phyloP scores from a whole-genome alignment of 2,329 filamentous ascomycete species.

The Cercospora sp. region DNA sequence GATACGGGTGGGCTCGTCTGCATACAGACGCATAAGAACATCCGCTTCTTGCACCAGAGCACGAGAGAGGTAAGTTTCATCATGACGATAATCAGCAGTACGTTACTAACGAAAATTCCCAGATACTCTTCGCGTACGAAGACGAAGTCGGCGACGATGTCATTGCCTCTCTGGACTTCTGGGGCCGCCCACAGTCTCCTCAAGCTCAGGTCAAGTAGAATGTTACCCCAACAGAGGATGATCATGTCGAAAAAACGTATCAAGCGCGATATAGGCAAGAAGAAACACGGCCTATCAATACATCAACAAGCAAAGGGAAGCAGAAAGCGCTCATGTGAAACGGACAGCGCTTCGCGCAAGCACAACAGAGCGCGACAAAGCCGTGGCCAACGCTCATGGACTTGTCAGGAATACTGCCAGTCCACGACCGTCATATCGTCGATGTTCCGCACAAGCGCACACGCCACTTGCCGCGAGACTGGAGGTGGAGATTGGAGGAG shows the following conservation, averaged over 20 bases:
- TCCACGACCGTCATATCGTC: background rate
- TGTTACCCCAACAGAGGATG: background rate
- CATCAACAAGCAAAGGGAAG: background rate
- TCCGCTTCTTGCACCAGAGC: constrained; percentile 90
- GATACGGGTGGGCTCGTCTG: constrained; percentile 89
- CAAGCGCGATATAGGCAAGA: background rate
- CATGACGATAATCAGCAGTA: background rate
- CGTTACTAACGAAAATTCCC: constrained; percentile 10
- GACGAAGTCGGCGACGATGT: constrained; percentile 92
- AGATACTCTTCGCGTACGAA: constrained; percentile 98
- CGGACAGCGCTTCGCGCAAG: background rate
- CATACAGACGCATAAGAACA: constrained; percentile 94
- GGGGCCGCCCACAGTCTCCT: constrained; percentile 53
- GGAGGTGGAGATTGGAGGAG: background rate
- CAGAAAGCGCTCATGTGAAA: background rate
- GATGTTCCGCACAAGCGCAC: background rate
- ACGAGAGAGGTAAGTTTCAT: constrained; percentile 78
- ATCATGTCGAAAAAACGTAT: background rate
- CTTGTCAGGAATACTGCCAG: background rate
- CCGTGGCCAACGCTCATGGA: background rate
- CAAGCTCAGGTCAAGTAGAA: constrained; percentile 22
- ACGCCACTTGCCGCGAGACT: background rate
- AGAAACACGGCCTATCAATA: background rate
- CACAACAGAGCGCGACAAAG: background rate
- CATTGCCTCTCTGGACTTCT: constrained; percentile 94